phyloP scores from a whole-genome alignment of 1,284 basidiomycete species.

The Peniophora sp. region DNA sequence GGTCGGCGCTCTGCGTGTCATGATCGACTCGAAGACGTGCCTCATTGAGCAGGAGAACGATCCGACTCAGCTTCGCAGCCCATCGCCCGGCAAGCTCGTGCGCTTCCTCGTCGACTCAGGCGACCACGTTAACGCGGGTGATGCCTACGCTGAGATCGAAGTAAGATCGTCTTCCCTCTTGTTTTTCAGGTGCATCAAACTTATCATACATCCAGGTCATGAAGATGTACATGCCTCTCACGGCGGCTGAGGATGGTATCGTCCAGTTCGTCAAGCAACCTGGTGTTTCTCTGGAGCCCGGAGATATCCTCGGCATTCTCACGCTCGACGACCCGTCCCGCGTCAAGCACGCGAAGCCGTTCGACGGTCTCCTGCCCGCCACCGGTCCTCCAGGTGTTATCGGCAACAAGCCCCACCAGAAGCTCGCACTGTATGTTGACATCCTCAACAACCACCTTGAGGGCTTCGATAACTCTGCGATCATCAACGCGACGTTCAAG shows the following conservation, averaged over 20 bases:
- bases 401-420: constrained; percentile 90
- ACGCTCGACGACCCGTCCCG: constrained; percentile 95
- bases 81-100: constrained; percentile 95
- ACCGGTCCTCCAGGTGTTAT: constrained; percentile 84
- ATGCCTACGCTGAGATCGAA: constrained; percentile 98
- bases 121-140: constrained; percentile 93
- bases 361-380: constrained; percentile 85
- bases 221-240: constrained; percentile 99
- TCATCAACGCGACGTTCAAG: constrained; percentile 79
- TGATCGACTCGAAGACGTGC: constrained; percentile 96
- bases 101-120: constrained; percentile 95
- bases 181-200: no score
- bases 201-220: constrained; percentile 66
- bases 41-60: constrained; percentile 99
- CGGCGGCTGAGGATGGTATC: constrained; percentile 92
- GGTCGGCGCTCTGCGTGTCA: constrained; percentile 88
- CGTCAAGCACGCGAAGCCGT: constrained; percentile 97
- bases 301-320: constrained; percentile 96
- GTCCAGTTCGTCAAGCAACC: constrained; percentile 98
- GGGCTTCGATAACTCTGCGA: constrained; percentile 89
- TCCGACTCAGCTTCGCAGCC: constrained; percentile 93
- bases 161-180: no score
- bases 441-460: constrained; percentile 90
- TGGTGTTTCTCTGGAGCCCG: constrained; percentile 93
- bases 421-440: constrained; percentile 68